Percentiles rank a stretch among this genome's conserved stretches.
Evolutionary conservation across 1,284 basidiomycete species (phyloP).

Genomic region (Trichosporon sp.): DNA sequence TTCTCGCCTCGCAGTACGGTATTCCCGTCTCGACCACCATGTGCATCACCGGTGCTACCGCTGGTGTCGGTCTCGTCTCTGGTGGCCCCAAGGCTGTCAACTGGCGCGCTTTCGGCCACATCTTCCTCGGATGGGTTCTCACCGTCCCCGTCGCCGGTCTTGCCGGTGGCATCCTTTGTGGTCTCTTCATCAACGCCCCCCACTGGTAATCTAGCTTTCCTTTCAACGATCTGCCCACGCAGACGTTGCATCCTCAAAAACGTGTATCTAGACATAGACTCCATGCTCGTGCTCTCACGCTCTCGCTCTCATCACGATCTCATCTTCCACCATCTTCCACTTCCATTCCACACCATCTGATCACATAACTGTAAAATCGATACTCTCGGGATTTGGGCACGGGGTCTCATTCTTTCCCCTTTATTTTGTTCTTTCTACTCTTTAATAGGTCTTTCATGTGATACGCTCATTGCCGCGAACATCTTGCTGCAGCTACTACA

Average conservation of each 20-base stretch:
- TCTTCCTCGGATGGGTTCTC: conserved; percentile 46
- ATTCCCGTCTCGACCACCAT: conserved; percentile 50
- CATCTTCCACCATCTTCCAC: neutral
- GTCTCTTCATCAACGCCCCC: conserved; percentile 50
- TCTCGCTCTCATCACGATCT: neutral
- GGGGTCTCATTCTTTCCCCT: neutral
- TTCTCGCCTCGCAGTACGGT: conserved; percentile 50
- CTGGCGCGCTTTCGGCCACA: conserved; percentile 41
- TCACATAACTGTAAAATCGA: neutral
- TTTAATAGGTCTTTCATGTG: conserved; percentile 1
- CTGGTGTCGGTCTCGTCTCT: conserved; percentile 47
- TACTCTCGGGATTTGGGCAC: neutral
- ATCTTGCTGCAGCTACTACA: neutral
- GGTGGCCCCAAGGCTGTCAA: conserved; percentile 48
- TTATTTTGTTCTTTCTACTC: neutral
- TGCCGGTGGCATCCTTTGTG: conserved; percentile 46
- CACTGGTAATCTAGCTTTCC: conserved; percentile 15
- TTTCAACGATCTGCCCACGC: neutral
- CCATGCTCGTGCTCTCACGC: neutral
- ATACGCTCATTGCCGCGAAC: neutral
- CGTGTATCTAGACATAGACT: neutral
- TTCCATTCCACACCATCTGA: neutral
- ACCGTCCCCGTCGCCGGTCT: conserved; percentile 51
- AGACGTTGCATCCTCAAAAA: neutral
- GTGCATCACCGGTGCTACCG: conserved; percentile 45